Evolutionary conservation across 176 grass and related monocot genomes (phyloP), one percentile per base, ranked within the genome.

Genomic region (Oryza meridionalis): DNA sequence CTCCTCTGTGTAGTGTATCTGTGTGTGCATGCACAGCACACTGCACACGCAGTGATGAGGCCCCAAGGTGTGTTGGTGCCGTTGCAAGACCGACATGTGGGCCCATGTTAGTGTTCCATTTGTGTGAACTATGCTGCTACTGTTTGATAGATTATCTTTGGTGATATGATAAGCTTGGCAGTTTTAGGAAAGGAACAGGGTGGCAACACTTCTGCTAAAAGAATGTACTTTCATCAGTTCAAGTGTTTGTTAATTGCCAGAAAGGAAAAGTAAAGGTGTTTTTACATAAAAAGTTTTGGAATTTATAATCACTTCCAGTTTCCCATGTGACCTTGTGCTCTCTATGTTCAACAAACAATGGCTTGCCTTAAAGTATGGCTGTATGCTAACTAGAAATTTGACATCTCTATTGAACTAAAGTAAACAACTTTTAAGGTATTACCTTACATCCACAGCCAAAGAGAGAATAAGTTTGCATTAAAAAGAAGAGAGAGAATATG

Each of bases 81-180:
- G 45, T 73, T 83, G 31, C 32, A 15, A 33, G 75, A 12, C 74
- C 68, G 75, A 72, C 81, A 67, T 37, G 21, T 61, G 59, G 81
- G 8, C 68, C 75, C 59, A 45, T 9, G 68, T 67, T 79, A 58
- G 86, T 25, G 51, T 73, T 33, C 74, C 43, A 10, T 47, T n/a
- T 44, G 17, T 62, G n/a, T 62, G 58, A 62, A 62, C 24, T 21
- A 9, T 24, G 7, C 55, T 61, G 55, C 51, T 55, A n/a, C 17
- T 62, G n/a, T 62, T 62, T 62, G 9, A 5, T 8, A 32, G 2
- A 72, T 43, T n/a, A 25, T 25, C 49, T 53, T 7, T 21, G 19
- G 9, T 32, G 14, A 31, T 16, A 80, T 24, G 10, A 31, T 16
- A 80, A 62, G 68, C 22, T 2, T 2, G 29, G 45, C n/a, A 32